Conservation (phyloP, 352 stramenopile genomes). For the Phytophthora litchii region DNA sequence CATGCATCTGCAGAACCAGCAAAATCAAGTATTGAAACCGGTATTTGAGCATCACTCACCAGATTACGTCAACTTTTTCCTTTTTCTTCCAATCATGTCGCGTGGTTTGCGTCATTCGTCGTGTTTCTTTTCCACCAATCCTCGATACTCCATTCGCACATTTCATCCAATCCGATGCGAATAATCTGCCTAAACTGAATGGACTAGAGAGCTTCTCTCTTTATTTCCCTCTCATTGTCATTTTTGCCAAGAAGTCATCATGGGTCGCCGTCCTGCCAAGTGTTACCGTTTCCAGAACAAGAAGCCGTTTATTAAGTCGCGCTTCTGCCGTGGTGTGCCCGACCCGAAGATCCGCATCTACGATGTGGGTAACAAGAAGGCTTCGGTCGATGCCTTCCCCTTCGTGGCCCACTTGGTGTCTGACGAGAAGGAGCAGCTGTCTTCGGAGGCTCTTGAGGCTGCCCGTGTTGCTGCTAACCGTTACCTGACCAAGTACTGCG, state of each 20-base stretch:
- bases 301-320: slow-evolving; percentile 99
- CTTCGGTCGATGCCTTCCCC: slow-evolving; percentile 98
- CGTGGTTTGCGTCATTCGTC: not conserved
- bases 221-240: slow-evolving; percentile 25
- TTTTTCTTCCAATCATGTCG: slow-evolving; percentile 16
- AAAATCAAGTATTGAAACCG: too few species aligned
- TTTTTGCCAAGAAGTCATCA: slow-evolving; percentile 47
- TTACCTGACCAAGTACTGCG: slow-evolving; percentile 97
- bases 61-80: slow-evolving; percentile 8
- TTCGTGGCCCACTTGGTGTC: slow-evolving; percentile 98
- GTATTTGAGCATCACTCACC: not conserved
- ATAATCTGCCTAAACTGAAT: slow-evolving; percentile 18
- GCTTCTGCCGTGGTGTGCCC: slow-evolving; percentile 99
- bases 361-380: slow-evolving; percentile 99
- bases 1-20: slow-evolving; percentile 68
- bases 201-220: slow-evolving; percentile 8
- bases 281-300: slow-evolving; percentile 99
- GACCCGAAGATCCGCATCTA: slow-evolving; percentile 98
- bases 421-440: slow-evolving; percentile 95
- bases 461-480: slow-evolving; percentile 99
- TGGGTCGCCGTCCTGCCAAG: slow-evolving; percentile 91
- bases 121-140: slow-evolving; percentile 8
- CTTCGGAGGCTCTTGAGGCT: slow-evolving; percentile 97
- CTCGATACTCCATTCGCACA: not conserved
- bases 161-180: slow-evolving; percentile 5